phyloP scores from a whole-genome alignment of 179 eudicot species.

The Beta lomatogona region DNA sequence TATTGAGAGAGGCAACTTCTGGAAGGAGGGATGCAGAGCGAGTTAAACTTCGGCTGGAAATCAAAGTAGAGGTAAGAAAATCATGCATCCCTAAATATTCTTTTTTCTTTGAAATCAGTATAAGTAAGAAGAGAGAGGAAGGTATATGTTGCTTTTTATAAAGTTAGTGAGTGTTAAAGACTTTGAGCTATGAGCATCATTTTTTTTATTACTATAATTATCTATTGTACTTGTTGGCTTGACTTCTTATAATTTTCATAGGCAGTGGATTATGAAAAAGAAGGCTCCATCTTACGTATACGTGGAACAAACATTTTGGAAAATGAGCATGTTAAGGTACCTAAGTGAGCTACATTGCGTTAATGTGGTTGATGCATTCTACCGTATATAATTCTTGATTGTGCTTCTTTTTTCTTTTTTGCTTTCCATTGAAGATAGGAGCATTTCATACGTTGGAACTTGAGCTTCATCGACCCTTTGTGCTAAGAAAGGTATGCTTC shows the following conservation, averaged over 20 bases:
- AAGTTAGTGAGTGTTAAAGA: background rate
- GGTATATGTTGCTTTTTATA: background rate
- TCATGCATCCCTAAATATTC: background rate
- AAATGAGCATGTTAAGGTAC: constrained; percentile 91
- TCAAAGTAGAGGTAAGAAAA: constrained; percentile 71
- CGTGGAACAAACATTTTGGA: constrained; percentile 86
- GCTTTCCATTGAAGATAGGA: constrained; percentile 67
- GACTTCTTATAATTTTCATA: constrained; percentile 25
- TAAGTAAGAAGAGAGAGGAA: background rate
- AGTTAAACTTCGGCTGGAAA: constrained; percentile 79
- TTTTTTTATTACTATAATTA: constrained; percentile 6
- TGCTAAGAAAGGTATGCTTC: constrained; percentile 70
- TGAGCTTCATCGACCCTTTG: constrained; percentile 88
- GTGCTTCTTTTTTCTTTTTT: background rate
- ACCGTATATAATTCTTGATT: background rate
- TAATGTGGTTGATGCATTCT: background rate
- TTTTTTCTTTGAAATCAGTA: background rate
- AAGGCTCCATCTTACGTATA: constrained; percentile 81
- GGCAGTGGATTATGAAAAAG: constrained; percentile 91
- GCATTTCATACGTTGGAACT: constrained; percentile 93
- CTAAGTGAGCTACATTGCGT: background rate
- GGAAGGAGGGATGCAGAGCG: constrained; percentile 95
- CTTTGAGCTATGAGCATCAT: background rate
- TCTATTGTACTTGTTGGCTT: background rate
- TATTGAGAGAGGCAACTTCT: constrained; percentile 82